Evolutionary conservation across 2,329 filamentous ascomycete genomes (phyloP), one percentile per base, ranked within the genome.

Genomic region (Podosphaera xanthii): DNA sequence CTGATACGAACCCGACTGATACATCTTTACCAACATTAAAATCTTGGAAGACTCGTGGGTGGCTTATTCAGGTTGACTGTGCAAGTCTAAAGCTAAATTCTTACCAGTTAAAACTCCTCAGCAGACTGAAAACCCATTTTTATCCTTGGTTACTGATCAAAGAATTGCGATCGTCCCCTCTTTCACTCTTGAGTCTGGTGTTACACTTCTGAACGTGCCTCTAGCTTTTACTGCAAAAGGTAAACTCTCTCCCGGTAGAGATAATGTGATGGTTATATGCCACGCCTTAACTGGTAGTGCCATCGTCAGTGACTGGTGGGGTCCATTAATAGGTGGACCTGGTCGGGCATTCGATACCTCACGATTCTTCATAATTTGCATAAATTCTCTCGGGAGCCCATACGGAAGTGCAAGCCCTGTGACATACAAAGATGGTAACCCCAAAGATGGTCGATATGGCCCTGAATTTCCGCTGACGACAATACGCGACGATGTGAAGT

Each of bases 391-490:
- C 55, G 87, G 87, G 53, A 91, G 86, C 66, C 87, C 87, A 0
- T 94, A 94, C 67, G 87, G 87, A 36, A 87, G 84, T 60, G 86
- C 86, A n/a, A 91, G 87, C 69, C 87, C 87, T 0, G 86, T 91
- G 58, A 98, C 92, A 1, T 83, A 83, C 65, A 94, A 87, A 70
- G 84, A 96, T 67, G 89, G 89, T 12, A 80, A 94, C 65, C 73
- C 78, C 14, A 75, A 75, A 58, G 82, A 86, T 62, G 89, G 81
- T 22, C 79, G 80, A 65, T 98, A 98, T 68, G 92, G 92, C 0
- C 92, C 92, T 0, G 92, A 98, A 68, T 98, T 98, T 65, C 92
- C 92, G 54, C 74, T 98, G 63, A 96, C 92, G 0, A 97, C 92
- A 0, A 87, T 98, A 63, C 78, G 91, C 64, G 92, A 98, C 69